These are phyloP conservation scores for Megacollybia platyphylla DNA, from an alignment of 1,284 basidiomycete species.

Conservation along the genomic window DNA sequence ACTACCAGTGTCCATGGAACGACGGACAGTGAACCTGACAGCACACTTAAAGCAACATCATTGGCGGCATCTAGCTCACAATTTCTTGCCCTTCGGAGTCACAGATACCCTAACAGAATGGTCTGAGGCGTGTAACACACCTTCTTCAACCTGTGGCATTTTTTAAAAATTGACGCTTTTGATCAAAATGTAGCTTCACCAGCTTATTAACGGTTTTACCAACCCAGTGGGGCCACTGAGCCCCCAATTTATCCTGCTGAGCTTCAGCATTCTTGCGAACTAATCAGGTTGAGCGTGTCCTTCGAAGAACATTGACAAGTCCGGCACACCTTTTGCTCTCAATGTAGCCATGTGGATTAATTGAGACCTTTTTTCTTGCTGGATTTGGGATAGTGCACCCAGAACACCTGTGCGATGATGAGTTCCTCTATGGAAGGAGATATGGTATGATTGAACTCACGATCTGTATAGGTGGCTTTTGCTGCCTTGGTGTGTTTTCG, in stretches of 20 bases:
- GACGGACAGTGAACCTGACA: neutral
- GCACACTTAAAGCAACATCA: neutral
- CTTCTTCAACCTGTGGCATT: constrained; percentile 23
- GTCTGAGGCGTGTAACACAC: constrained; percentile 22
- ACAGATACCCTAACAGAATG: constrained; percentile 22
- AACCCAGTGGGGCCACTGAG: constrained; percentile 36
- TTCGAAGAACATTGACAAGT: neutral
- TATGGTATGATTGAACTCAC: neutral
- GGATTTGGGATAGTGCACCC: constrained; percentile 6
- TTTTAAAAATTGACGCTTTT: neutral
- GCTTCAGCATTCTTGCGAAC: constrained; percentile 33
- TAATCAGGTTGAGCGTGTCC: constrained; percentile 9
- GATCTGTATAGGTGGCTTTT: neutral
- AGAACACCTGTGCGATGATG: neutral
- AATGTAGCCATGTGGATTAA: constrained; percentile 32
- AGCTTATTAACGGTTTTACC: constrained; percentile 32
- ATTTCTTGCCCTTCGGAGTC: constrained; percentile 30
- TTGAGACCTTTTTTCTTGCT: constrained; percentile 29
- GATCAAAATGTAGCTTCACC: constrained; percentile 15
- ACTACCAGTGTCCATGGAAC: neutral
- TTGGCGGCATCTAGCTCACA: constrained; percentile 16
- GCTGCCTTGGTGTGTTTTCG: neutral
- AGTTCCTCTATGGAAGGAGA: neutral
- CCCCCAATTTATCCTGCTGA: constrained; percentile 33
- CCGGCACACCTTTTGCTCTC: constrained; percentile 25